Percentiles rank a stretch among this genome's conserved stretches.
Conservation (phyloP, 192 early-diverging fungal species). For the Endogone sp. region DNA sequence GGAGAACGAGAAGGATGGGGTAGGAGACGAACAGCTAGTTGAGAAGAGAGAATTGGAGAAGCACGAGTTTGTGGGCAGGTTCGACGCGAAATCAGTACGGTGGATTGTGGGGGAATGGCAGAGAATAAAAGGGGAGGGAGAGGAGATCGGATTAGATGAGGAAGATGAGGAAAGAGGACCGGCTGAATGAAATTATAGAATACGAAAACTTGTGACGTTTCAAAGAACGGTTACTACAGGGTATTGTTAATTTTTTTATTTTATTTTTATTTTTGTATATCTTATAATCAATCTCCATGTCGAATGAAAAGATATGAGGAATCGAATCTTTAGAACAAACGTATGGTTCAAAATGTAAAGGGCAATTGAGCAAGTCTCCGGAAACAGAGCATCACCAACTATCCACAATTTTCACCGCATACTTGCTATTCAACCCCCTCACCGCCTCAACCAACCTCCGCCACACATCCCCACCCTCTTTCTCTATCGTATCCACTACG, state of each 20-base stretch:
- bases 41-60: neutral
- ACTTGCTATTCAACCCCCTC: neutral
- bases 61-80: neutral
- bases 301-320: too few relatives aligned
- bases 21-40: neutral
- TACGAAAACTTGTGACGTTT: too few relatives aligned
- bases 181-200: neutral
- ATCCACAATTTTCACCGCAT: neutral
- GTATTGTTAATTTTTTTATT: too few relatives aligned
- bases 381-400: neutral
- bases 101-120: neutral
- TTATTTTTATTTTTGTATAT: too few relatives aligned
- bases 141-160: neutral
- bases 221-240: too few relatives aligned
- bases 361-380: too few relatives aligned
- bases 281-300: too few relatives aligned
- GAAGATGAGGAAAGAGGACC: neutral
- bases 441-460: neutral
- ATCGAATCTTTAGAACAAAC: too few relatives aligned
- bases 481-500: constrained; percentile 6
- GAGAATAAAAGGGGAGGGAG: neutral
- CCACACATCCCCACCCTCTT: neutral
- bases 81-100: neutral
- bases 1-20: neutral
- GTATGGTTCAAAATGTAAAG: too few relatives aligned